These are phyloP conservation scores for Phytophthora palmivora DNA, from an alignment of 352 stramenopile genomes.

Conservation along the genomic window DNA sequence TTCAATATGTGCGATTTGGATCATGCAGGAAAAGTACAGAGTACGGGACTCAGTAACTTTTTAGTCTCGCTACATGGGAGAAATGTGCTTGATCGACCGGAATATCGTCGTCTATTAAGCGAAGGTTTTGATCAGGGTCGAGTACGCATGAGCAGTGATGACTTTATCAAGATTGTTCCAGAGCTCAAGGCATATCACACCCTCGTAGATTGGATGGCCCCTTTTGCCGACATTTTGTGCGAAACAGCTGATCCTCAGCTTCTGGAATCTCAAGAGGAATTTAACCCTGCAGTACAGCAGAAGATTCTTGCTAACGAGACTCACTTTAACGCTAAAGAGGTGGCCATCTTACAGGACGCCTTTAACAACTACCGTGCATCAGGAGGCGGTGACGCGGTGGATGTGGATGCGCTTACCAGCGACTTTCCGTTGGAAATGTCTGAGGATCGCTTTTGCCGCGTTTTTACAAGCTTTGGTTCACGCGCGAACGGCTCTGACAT, in stretches of 20 bases:
- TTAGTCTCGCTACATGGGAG: slow-evolving; percentile 82
- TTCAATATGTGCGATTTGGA: slow-evolving; percentile 92
- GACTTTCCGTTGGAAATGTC: slow-evolving; percentile 90
- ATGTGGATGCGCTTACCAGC: slow-evolving; percentile 77
- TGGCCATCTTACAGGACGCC: slow-evolving; percentile 80
- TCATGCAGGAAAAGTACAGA: slow-evolving; percentile 87
- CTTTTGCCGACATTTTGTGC: slow-evolving; percentile 87
- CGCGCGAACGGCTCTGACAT: slow-evolving; percentile 83
- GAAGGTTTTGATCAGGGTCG: slow-evolving; percentile 87
- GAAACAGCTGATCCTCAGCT: slow-evolving; percentile 80
- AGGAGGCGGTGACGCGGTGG: slow-evolving; percentile 67
- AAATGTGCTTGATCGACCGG: slow-evolving; percentile 72
- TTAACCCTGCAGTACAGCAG: slow-evolving; percentile 88
- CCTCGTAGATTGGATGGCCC: slow-evolving; percentile 84
- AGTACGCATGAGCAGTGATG: slow-evolving; percentile 71
- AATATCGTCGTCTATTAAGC: slow-evolving; percentile 79
- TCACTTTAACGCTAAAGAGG: slow-evolving; percentile 80
- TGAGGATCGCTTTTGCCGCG: slow-evolving; percentile 74
- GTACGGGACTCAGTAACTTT: slow-evolving; percentile 87
- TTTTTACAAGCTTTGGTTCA: slow-evolving; percentile 83
- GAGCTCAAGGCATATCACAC: slow-evolving; percentile 61
- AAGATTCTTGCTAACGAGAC: slow-evolving; percentile 90
- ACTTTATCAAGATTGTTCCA: slow-evolving; percentile 74
- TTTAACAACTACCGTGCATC: slow-evolving; percentile 87
- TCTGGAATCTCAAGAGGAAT: slow-evolving; percentile 89